These are phyloP conservation scores for Ophiorrhiza pumila DNA, from an alignment of 257 asterid genomes.

Conservation along the genomic window DNA sequence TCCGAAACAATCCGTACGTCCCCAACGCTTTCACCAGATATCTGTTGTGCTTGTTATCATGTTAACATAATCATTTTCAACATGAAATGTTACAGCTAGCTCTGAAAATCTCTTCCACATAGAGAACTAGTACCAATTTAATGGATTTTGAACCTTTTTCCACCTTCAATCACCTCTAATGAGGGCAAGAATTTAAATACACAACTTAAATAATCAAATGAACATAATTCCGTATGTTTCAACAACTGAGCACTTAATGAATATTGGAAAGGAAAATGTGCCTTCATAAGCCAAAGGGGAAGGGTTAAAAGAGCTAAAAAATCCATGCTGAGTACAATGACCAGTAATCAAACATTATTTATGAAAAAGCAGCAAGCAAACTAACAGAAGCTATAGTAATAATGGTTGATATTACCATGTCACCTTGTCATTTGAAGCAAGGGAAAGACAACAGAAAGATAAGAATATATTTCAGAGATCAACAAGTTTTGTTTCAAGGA, in stretches of 20 bases:
- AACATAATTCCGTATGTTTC: not conserved
- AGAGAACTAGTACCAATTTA: not conserved
- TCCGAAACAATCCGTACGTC: constrained; percentile 85
- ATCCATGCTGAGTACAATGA: constrained; percentile 2
- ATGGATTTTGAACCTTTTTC: constrained; percentile 2
- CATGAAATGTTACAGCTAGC: not conserved
- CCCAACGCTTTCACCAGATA: constrained; percentile 91
- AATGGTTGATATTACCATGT: constrained; percentile 1
- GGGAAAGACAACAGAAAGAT: not conserved
- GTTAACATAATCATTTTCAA: constrained; percentile 16
- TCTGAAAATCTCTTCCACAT: not conserved
- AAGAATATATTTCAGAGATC: not conserved
- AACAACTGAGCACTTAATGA: not conserved
- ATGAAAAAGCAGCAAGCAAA: not conserved
- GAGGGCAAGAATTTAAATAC: not conserved
- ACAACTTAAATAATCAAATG: not conserved
- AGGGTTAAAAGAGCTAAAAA: not conserved
- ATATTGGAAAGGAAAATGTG: not conserved
- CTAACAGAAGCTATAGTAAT: not conserved
- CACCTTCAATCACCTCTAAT: not conserved
- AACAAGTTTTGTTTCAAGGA: not conserved
- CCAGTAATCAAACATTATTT: not conserved
- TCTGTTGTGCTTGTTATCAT: constrained; percentile 46
- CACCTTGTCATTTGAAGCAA: constrained; percentile 4
- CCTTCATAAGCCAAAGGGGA: not conserved